phyloP scores from a whole-genome alignment of 768 basidiomycete genomes.

The Boletus vermiculosoides region DNA sequence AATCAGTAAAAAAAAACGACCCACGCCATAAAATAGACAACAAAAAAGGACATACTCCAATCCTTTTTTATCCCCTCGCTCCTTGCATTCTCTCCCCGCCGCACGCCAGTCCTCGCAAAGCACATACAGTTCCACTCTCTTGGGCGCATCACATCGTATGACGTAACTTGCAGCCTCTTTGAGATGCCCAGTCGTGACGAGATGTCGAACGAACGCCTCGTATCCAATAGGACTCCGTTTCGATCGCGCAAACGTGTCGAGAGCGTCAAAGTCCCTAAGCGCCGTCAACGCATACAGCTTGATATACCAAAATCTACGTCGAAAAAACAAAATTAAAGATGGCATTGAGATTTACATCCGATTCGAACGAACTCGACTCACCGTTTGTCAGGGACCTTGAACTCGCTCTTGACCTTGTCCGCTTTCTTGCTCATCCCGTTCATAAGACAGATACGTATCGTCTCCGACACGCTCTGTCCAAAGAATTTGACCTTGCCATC shows the following conservation, averaged over 20 bases:
- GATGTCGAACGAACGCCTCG: conserved; percentile 81
- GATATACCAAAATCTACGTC: conserved; percentile 84
- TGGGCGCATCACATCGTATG: conserved; percentile 77
- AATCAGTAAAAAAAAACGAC: conserved; percentile 1
- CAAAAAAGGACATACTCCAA: conserved; percentile 64
- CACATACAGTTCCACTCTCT: conserved; percentile 84
- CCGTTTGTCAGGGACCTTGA: conserved; percentile 95
- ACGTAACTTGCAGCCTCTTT: conserved; percentile 82
- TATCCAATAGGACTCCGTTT: conserved; percentile 95
- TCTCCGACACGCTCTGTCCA: conserved; percentile 83
- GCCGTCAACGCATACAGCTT: conserved; percentile 82
- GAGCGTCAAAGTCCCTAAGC: conserved; percentile 79
- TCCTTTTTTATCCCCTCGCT: conserved; percentile 78
- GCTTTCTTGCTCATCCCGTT: conserved; percentile 84
- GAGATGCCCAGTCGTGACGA: conserved; percentile 68
- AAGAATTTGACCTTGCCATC: conserved; percentile 78
- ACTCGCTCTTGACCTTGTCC: conserved; percentile 85
- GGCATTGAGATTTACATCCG: not conserved
- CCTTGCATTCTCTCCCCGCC: conserved; percentile 89
- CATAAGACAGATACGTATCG: conserved; percentile 72
- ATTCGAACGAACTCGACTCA: conserved; percentile 32
- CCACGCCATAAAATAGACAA: no score
- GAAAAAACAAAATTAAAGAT: not conserved
- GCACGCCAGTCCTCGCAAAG: conserved; percentile 87
- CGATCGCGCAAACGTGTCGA: conserved; percentile 83